A percentile compares a stretch with the other conserved stretches of the same genome.
Evolutionary conservation across 2,329 filamentous ascomycete species (phyloP).

Genomic region (Verticillium alfalfae): DNA sequence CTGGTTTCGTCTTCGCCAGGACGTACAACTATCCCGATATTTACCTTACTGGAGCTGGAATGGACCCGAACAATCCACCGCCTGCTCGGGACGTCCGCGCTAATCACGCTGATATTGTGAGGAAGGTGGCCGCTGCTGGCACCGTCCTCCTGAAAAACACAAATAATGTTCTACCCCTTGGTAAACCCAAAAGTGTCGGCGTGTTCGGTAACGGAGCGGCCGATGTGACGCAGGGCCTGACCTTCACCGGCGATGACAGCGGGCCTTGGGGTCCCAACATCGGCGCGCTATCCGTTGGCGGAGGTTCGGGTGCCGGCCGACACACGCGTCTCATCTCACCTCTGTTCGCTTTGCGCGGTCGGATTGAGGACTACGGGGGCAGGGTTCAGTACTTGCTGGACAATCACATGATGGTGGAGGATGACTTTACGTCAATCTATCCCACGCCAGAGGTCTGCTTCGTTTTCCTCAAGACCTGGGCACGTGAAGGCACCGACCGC

Average conservation of each 20-base stretch:
- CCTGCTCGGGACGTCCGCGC: conserved; percentile 64
- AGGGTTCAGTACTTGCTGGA: conserved; percentile 2
- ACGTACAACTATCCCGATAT: conserved; percentile 59
- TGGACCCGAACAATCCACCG: conserved; percentile 23
- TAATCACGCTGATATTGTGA: conserved; percentile 67
- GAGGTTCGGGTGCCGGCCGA: conserved; percentile 35
- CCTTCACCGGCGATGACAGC: not conserved
- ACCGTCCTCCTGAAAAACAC: conserved; percentile 87
- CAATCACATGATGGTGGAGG: conserved; percentile 1
- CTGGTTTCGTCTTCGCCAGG: conserved; percentile 17
- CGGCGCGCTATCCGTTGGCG: conserved; percentile 52
- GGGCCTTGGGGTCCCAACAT: conserved; percentile 35
- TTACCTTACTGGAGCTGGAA: too few relatives aligned
- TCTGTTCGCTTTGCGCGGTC: conserved; percentile 5
- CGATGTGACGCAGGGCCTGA: conserved; percentile 1
- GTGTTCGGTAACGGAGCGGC: conserved; percentile 79
- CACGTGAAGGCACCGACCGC: conserved; percentile 68
- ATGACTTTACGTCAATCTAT: conserved; percentile 4
- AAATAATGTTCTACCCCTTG: conserved; percentile 65
- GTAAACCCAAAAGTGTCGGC: conserved; percentile 67
- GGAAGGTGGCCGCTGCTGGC: conserved; percentile 71
- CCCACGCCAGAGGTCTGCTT: conserved; percentile 7
- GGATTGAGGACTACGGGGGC: conserved; percentile 2
- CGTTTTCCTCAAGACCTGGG: conserved; percentile 8
- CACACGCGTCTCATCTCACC: conserved; percentile 5